Evolutionary conservation across 495 filamentous ascomycete species (phyloP), one percentile per base, ranked within the genome.

Genomic region (Penicillium argentinense): DNA sequence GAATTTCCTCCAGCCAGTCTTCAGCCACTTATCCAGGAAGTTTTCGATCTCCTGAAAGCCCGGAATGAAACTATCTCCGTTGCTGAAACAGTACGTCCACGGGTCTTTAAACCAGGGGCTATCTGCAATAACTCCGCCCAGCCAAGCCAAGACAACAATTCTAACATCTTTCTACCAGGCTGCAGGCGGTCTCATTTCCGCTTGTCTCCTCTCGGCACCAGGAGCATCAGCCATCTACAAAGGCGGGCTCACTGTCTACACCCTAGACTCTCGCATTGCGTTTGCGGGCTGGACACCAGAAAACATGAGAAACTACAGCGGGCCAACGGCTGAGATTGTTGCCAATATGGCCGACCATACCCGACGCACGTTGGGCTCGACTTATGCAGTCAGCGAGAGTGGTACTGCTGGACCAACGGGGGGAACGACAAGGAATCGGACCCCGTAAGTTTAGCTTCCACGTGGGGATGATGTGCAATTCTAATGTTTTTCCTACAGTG

Each of bases 391-490:
- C 9, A 72, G 66, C 40, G 82, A 84, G 66, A 80, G 76, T 47
- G 82, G 82, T 1, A 84, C 80, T 0, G 80, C 80, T 9, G 81
- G 80, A n/a, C 82, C 80, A 12, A 79, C 76, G 5, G 78, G 79
- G 7, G 80, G 80, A 6, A 60, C 64, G 42, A 79, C 74, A 32
- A 72, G 62, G 56, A 83, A 81, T 58, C 61, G 80, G 49, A 77
- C 67, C 17, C 81, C 81, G 73, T 80, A 57, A 59, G 75, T 69
- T 38, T n/a, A n/a, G n/a, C n/a, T n/a, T n/a, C n/a, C n/a, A n/a
- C n/a, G n/a, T n/a, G n/a, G n/a, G 19, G 2, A 6, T 7, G 13
- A 16, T 7, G 17, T 12, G 2, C 5, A 34, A 21, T n/a, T 21
- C 39, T 44, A 46, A 45, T n/a, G 4, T 1, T 26, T n/a, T n/a